A percentile compares a stretch with the other conserved stretches of the same genome.
phyloP scores from a whole-genome alignment of 441 rosid genomes.

The Populus hybrid region DNA sequence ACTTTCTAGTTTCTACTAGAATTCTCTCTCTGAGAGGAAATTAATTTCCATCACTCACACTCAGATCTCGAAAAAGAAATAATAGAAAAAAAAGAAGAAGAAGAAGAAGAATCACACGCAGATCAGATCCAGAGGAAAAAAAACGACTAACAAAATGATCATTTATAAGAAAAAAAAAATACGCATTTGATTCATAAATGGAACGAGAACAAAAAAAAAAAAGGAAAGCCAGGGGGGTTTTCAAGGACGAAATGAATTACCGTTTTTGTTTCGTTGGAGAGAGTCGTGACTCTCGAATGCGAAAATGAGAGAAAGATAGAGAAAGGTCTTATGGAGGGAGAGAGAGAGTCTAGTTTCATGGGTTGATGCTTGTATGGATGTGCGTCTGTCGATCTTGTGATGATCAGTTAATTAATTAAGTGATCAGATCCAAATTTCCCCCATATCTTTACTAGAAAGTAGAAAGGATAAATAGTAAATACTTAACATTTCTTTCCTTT shows the following conservation, averaged over 20 bases:
- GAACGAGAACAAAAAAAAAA: not conserved
- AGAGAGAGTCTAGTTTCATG: conserved; percentile 23
- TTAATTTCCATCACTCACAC: conserved; percentile 11
- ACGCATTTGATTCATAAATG: not conserved
- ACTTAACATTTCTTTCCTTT: not conserved
- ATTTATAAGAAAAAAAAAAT: not conserved
- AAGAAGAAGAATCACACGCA: not conserved
- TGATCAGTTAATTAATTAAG: not conserved
- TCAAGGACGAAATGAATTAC: conserved; percentile 27
- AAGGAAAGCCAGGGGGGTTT: conserved; percentile 29
- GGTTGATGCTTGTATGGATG: conserved; percentile 9
- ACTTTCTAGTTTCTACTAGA: not conserved
- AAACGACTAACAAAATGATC: not conserved
- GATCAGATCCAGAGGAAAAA: conserved; percentile 21
- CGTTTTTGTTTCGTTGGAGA: conserved; percentile 22
- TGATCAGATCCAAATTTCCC: not conserved
- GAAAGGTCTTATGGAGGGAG: not conserved
- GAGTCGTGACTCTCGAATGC: conserved; percentile 14
- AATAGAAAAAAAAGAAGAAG: not conserved
- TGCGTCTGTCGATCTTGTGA: not conserved
- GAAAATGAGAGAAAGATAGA: conserved; percentile 6
- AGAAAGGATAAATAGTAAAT: not conserved
- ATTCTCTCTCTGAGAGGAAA: conserved; percentile 8
- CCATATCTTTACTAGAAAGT: not conserved
- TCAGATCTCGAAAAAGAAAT: conserved; percentile 41